These are phyloP conservation scores for Phytophthora fragariaefolia DNA, from an alignment of 352 stramenopile species.

Conservation along the genomic window DNA sequence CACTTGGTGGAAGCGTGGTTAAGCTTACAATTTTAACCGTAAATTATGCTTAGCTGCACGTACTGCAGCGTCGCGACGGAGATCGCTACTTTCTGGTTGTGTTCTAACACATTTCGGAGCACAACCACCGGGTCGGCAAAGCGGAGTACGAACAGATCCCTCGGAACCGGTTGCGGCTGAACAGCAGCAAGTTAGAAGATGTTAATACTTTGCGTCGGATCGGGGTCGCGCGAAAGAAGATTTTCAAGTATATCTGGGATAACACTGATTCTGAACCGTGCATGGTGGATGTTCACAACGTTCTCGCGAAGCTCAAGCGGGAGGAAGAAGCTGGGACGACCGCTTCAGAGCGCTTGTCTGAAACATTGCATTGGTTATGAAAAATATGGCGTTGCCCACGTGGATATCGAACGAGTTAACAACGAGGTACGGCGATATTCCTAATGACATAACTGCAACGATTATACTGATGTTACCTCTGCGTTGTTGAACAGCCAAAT, in stretches of 20 bases:
- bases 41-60: neutral
- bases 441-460: too few species aligned
- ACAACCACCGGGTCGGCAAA: conserved; percentile 1
- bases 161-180: neutral
- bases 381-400: neutral
- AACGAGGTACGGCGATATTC: too few species aligned
- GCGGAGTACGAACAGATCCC: neutral
- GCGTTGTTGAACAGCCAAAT: neutral
- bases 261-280: neutral
- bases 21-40: neutral
- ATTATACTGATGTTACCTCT: too few species aligned
- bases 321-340: neutral
- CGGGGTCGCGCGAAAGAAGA: conserved; percentile 1
- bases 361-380: conserved; percentile 5
- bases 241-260: conserved; percentile 10
- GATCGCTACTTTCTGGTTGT: neutral
- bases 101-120: neutral
- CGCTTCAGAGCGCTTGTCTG: neutral
- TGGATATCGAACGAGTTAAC: neutral
- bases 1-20: neutral
- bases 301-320: neutral
- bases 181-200: neutral
- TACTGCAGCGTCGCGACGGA: neutral
- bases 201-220: conserved; percentile 1
- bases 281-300: conserved; percentile 4